These are phyloP conservation scores for Colletotrichum sidae DNA, from an alignment of 2,329 filamentous ascomycete genomes.

Conservation along the genomic window DNA sequence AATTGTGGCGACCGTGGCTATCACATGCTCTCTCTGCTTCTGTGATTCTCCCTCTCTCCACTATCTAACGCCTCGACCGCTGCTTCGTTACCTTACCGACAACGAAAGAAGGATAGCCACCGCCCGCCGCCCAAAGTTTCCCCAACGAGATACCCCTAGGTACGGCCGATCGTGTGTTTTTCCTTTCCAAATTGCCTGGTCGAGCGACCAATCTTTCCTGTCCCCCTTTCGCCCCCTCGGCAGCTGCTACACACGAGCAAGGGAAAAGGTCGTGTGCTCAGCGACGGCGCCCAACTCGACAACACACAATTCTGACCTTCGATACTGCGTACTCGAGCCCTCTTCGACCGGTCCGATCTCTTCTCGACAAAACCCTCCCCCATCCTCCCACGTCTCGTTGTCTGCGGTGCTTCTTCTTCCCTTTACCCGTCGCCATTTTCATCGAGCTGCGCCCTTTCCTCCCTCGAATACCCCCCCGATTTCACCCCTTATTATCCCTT, in stretches of 20 bases:
- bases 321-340: background rate
- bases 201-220: slow-evolving; percentile 9
- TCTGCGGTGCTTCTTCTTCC: background rate
- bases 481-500: slow-evolving; percentile 16
- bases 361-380: background rate
- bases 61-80: background rate
- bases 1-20: slow-evolving; percentile 19
- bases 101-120: slow-evolving; percentile 34
- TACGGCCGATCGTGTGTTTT: background rate
- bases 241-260: slow-evolving; percentile 26
- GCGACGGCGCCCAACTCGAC: slow-evolving; percentile 17
- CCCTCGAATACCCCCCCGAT: slow-evolving; percentile 12
- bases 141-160: slow-evolving; percentile 21
- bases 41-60: slow-evolving; percentile 6
- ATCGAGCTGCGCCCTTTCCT: background rate
- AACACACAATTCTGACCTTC: background rate
- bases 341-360: background rate
- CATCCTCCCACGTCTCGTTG: background rate
- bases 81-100: slow-evolving; percentile 29
- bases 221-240: slow-evolving; percentile 6
- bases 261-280: slow-evolving; percentile 35
- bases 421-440: background rate
- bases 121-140: slow-evolving; percentile 18
- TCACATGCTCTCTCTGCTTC: slow-evolving; percentile 31
- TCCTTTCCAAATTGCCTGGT: slow-evolving; percentile 6